Evolutionary conservation across 192 early-diverging fungal species (phyloP), one percentile per base, ranked within the genome.

Genomic region (Coemansia sp.): DNA sequence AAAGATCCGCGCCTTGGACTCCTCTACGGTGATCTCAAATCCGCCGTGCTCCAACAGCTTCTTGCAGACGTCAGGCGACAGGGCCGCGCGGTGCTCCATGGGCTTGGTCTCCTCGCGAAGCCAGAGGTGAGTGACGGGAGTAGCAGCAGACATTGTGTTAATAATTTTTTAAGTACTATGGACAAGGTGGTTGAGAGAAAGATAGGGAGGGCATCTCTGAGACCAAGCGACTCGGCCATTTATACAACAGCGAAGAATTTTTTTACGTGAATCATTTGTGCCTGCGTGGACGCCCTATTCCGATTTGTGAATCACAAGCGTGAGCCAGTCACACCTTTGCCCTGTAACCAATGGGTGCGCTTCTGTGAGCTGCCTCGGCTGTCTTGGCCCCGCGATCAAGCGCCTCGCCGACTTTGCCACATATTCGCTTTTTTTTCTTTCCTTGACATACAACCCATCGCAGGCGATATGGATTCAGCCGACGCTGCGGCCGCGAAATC

Each of bases 41-140:
- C 51, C 54, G 56, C 94, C 88, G 70, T 67, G 36, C 22, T 57
- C 89, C 53, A 98, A 75, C 20, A 99, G 87, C 66, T 81, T 87
- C 84, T 93, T 91, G 85, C 88, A 89, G 56, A 88, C 88, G 27
- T 84, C 83, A 15, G 97, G 97, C 27, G 97, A 96, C 67, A 99
- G 83, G 37, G 93, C 94, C 38, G 95, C 92, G 59, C 97, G 87
- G 82, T 93, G 91, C 86, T 99, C 97, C 82, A 95, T 93, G 31
- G 90, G 87, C 89, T 99, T 99, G 68, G 96, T 99, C 82, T 99
- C 97, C 46, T 96, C 95, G 70, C 97, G 91, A 60, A 99, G 89
- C 96, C 96, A 98, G 63, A 93, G 82, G 63, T 93, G 89, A 69
- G 84, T 76, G 19, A 47, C 68, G 11, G 71, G 43, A 0, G 74